Base-by-base conservation (phyloP, 2,329 filamentous ascomycete genomes). In the Rachicladosporium sp. region DNA sequence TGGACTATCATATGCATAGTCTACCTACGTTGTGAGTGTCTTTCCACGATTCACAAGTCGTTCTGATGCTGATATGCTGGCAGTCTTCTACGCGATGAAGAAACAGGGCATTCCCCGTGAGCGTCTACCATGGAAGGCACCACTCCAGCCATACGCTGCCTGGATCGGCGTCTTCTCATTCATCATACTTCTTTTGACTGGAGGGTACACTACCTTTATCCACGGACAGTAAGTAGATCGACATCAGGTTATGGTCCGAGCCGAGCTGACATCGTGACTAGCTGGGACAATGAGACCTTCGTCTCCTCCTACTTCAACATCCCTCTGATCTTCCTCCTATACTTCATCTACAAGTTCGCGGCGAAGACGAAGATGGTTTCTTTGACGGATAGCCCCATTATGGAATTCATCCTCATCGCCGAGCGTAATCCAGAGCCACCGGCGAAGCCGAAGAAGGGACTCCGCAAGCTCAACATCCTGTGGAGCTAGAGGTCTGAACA, bases 111-210 rank as follows among this genome's bases (percentile, higher is more conserved):
- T 60, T 12, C 47, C 63, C 10, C 48, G 57, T n/a, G 53, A 66
- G 8, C 50, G 58, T 1, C 60, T 76, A 10, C 68, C 71, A 19
- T 77, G 73, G 50, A 58, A 59, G 29, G 68, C 68, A 0, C 63
- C 65, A 9, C 52, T 69, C 21, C 67, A 71, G 41, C 74, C 75
- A 0, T 76, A 66, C 45, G 61, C 63, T 6, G 63, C 71, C 1
- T 75, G 66, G 51, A 61, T 71, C 31, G 67, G 63, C 1, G 57
- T 76, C 0, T 39, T 63, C 4, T 49, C 74, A 13, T 65, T 71
- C 10, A 55, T 58, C 11, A 47, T 69, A 4, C 60, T 74, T 6
- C 38, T 58, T 1, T 36, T 57, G 6, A 55, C 52, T 10, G 49
- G 46, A 10, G 56, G 57, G 5, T 60, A 53, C 37, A 46, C 45